Evolutionary conservation across 306 rosid genomes (phyloP).

Genomic region (Corylus americana): DNA sequence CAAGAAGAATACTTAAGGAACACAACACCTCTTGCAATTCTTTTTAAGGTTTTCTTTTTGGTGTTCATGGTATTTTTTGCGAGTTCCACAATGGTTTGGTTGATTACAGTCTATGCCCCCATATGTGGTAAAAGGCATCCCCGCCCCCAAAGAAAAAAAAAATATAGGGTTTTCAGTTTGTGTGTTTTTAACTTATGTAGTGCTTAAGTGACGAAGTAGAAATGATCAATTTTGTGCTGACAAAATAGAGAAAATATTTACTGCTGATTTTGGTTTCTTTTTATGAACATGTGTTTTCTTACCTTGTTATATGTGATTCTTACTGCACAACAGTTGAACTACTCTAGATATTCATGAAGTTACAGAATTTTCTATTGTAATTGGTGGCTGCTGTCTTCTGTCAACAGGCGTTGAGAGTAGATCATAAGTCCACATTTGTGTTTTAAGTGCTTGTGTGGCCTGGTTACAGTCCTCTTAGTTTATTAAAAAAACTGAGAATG

Average conservation of each 20-base stretch:
- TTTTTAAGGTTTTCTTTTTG: conserved; percentile 6
- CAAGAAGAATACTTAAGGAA: conserved; percentile 70
- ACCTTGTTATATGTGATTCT: conserved; percentile 4
- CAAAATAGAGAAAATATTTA: conserved; percentile 36
- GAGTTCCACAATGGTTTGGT: conserved; percentile 40
- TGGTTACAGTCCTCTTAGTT: not conserved
- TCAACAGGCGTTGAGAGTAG: not conserved
- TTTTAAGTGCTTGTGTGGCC: not conserved
- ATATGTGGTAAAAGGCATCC: conserved; percentile 19
- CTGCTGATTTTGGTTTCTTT: conserved; percentile 32
- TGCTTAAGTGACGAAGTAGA: conserved; percentile 32
- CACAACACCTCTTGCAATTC: conserved; percentile 6
- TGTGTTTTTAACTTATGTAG: conserved; percentile 28
- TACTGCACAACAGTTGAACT: not conserved
- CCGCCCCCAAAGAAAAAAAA: conserved; percentile 5
- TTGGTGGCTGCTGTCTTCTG: not conserved
- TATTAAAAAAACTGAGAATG: conserved; percentile 5
- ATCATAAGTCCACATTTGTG: not conserved
- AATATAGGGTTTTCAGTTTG: conserved; percentile 34
- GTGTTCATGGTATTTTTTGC: conserved; percentile 24
- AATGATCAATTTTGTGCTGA: conserved; percentile 44
- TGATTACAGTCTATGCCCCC: conserved; percentile 33
- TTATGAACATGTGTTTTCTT: conserved; percentile 26
- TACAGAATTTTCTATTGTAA: not conserved
- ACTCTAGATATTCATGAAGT: not conserved